phyloP scores from a whole-genome alignment of 352 stramenopile species.

The Pythium phragmitis region DNA sequence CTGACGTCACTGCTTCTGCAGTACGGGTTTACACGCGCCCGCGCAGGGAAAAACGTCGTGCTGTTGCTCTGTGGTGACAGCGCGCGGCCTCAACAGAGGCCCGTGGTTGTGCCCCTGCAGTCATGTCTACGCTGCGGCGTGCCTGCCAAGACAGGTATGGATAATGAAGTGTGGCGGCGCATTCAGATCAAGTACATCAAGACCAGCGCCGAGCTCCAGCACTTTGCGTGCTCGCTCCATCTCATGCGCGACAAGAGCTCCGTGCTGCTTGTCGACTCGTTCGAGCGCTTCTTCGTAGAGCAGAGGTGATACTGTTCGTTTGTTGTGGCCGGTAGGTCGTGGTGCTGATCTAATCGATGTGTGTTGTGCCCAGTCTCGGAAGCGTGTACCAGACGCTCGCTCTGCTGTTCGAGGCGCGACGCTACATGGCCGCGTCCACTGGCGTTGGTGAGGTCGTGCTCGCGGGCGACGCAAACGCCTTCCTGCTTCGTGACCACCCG shows the following conservation, averaged over 20 bases:
- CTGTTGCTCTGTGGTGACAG: conserved; percentile 44
- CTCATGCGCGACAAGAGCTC: conserved; percentile 43
- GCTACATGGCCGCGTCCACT: conserved; percentile 45
- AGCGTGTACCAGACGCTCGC: conserved; percentile 65
- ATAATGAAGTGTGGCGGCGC: conserved; percentile 44
- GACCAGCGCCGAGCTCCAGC: conserved; percentile 46
- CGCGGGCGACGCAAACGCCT: conserved; percentile 32
- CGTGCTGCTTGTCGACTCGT: conserved; percentile 55
- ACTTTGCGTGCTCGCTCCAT: conserved; percentile 61
- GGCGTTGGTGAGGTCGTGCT: conserved; percentile 40
- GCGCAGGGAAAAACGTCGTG: conserved; percentile 41
- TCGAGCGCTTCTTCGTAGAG: conserved; percentile 55
- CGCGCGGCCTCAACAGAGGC: conserved; percentile 23
- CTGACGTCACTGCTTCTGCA: conserved; percentile 68
- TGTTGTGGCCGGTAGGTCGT: too few species aligned
- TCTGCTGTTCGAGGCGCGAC: conserved; percentile 46
- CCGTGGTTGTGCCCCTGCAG: conserved; percentile 40
- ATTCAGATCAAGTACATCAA: conserved; percentile 73
- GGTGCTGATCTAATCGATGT: not conserved
- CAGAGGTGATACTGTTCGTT: conserved; percentile 25
- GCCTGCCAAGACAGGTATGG: conserved; percentile 45
- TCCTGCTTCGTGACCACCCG: conserved; percentile 37
- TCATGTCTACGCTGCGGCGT: conserved; percentile 41
- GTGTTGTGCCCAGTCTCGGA: conserved; percentile 24
- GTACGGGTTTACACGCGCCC: conserved; percentile 57